Evolutionary conservation across 129 eudicot species (phyloP).

Genomic region (Centella asiatica): DNA sequence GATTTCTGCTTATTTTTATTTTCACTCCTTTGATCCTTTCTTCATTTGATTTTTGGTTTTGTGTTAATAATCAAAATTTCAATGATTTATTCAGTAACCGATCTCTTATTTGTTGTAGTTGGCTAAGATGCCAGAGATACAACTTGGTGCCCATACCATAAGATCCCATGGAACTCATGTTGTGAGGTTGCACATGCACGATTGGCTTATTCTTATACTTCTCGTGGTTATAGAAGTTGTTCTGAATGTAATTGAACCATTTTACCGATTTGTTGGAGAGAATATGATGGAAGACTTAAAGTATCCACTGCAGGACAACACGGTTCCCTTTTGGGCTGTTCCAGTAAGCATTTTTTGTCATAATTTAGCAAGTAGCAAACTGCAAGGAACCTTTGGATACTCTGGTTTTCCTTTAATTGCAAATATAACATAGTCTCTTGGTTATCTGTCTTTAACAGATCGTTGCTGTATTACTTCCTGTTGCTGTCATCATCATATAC

Average conservation of each 20-base stretch:
- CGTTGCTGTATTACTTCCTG: constrained; percentile 33
- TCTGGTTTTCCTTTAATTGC: not conserved
- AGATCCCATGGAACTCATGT: constrained; percentile 39
- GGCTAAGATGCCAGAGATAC: constrained; percentile 21
- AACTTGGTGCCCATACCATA: constrained; percentile 31
- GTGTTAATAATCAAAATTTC: no score
- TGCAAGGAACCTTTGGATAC: not conserved
- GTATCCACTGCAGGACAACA: constrained; percentile 40
- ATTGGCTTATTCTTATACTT: constrained; percentile 33
- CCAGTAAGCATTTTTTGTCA: constrained; percentile 30
- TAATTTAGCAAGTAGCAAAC: not conserved
- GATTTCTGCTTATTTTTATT: not conserved
- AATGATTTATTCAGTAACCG: no score
- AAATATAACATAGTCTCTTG: not conserved
- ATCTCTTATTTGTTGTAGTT: not conserved
- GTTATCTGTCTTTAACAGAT: constrained; percentile 18
- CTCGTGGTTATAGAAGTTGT: constrained; percentile 15
- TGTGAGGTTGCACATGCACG: constrained; percentile 33
- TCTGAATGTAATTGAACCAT: constrained; percentile 33
- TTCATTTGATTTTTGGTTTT: no score
- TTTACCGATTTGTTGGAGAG: constrained; percentile 40
- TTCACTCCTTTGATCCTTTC: no score
- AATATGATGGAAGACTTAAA: constrained; percentile 42
- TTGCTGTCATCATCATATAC: constrained; percentile 27
- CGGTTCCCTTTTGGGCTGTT: constrained; percentile 44